Evolutionary conservation across 495 filamentous ascomycete genomes (phyloP).

Genomic region (Extremus antarcticus): DNA sequence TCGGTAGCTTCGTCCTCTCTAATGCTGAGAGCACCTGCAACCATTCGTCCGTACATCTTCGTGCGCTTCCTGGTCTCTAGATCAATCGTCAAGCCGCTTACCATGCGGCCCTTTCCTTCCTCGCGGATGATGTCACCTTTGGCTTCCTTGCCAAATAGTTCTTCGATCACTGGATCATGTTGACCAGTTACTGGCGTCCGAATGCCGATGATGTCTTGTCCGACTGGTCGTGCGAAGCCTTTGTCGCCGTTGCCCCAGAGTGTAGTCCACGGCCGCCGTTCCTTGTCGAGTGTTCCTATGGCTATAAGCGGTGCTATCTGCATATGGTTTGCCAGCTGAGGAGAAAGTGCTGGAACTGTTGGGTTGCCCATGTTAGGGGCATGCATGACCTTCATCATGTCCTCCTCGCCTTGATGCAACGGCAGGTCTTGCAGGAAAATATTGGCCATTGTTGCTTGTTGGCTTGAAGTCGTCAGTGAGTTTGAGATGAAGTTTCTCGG

Average conservation of each 20-base stretch:
- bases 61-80: slow-evolving; percentile 53
- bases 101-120: slow-evolving; percentile 32
- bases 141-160: slow-evolving; percentile 35
- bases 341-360: slow-evolving; percentile 45
- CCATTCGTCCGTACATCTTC: slow-evolving; percentile 56
- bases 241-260: slow-evolving; percentile 56
- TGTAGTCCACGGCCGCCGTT: slow-evolving; percentile 60
- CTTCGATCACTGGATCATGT: slow-evolving; percentile 55
- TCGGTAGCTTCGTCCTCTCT: slow-evolving; percentile 24
- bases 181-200: slow-evolving; percentile 44
- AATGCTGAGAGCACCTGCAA: slow-evolving; percentile 42
- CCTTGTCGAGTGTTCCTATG: slow-evolving; percentile 53
- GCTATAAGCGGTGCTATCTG: slow-evolving; percentile 52
- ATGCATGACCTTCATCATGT: slow-evolving; percentile 38
- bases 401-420: slow-evolving; percentile 44
- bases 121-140: slow-evolving; percentile 34
- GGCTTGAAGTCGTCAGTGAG: neutral
- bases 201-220: slow-evolving; percentile 47
- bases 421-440: slow-evolving; percentile 32
- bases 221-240: slow-evolving; percentile 51
- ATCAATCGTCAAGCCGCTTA: slow-evolving; percentile 56
- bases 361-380: slow-evolving; percentile 48
- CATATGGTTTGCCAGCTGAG: slow-evolving; percentile 43
- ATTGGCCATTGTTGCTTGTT: neutral
- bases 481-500: neutral